A percentile compares a stretch with the other conserved stretches of the same genome.
These are phyloP conservation scores for Akanthomyces dipterigenus DNA, from an alignment of 2,329 filamentous ascomycete species.

Conservation along the genomic window DNA sequence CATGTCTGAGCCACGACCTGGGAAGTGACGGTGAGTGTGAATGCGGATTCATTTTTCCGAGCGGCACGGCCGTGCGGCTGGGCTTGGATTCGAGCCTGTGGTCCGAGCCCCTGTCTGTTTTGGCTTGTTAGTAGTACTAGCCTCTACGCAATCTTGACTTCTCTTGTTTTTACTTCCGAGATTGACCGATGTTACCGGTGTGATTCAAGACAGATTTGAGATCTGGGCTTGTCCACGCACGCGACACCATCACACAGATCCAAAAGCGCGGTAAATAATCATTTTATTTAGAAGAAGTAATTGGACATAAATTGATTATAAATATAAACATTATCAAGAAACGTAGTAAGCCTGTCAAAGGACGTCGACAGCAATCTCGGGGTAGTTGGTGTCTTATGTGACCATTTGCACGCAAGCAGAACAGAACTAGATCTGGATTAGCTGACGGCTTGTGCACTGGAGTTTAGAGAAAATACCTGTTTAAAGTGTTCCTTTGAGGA, in stretches of 20 bases:
- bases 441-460: neutral
- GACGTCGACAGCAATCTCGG: neutral
- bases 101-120: conserved; percentile 17
- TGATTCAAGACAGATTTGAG: no score
- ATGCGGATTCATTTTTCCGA: neutral
- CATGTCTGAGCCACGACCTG: neutral
- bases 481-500: neutral
- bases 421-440: neutral
- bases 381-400: neutral
- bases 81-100: neutral
- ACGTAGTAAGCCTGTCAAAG: neutral
- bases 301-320: neutral
- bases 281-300: neutral
- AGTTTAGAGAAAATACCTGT: neutral
- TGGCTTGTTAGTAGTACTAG: neutral
- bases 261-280: no score
- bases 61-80: neutral
- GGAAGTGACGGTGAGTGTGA: neutral
- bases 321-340: conserved; percentile 3
- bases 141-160: neutral
- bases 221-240: no score
- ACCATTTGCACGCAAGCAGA: neutral
- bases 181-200: no score
- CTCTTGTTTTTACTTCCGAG: no score
- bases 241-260: no score